These are phyloP conservation scores for Moringa oleifera DNA, from an alignment of 345 rosid species.

Conservation along the genomic window DNA sequence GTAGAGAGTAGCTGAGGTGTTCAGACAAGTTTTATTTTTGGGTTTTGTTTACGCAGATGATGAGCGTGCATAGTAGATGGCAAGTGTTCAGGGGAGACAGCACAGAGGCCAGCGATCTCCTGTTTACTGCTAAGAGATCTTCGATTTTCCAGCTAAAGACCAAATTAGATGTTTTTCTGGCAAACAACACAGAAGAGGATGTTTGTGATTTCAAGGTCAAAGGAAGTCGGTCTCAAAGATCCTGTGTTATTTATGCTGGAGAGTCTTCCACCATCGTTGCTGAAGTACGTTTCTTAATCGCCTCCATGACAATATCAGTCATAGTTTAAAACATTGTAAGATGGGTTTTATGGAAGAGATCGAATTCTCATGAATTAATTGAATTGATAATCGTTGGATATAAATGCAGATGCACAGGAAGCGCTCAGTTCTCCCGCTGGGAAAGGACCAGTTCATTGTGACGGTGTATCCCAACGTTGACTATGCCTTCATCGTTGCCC, in stretches of 20 bases:
- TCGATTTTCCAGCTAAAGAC: constrained; percentile 35
- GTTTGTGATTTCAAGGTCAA: constrained; percentile 44
- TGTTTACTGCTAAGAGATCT: constrained; percentile 44
- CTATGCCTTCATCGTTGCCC: constrained; percentile 34
- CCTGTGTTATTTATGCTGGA: constrained; percentile 46
- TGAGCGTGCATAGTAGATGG: constrained; percentile 43
- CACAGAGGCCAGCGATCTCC: constrained; percentile 34
- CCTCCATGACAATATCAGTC: too few species aligned
- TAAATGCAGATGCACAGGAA: constrained; percentile 41
- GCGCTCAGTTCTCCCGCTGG: too few species aligned
- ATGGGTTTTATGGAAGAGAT: too few species aligned
- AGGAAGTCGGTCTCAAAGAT: constrained; percentile 31
- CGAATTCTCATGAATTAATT: too few species aligned
- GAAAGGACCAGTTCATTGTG: constrained; percentile 30
- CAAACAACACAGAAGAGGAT: constrained; percentile 31
- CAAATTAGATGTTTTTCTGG: constrained; percentile 45
- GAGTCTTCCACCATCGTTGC: constrained; percentile 34
- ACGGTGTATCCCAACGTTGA: constrained; percentile 37
- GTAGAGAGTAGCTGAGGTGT: too few species aligned
- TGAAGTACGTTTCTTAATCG: constrained; percentile 34
- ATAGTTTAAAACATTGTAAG: too few species aligned
- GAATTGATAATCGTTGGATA: too few species aligned
- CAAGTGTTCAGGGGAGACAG: constrained; percentile 56
- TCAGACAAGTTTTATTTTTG: too few species aligned
- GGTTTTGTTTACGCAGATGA: too few species aligned